Base-by-base conservation (phyloP, 2,329 filamentous ascomycete species). In the Diaporthe sp. region DNA sequence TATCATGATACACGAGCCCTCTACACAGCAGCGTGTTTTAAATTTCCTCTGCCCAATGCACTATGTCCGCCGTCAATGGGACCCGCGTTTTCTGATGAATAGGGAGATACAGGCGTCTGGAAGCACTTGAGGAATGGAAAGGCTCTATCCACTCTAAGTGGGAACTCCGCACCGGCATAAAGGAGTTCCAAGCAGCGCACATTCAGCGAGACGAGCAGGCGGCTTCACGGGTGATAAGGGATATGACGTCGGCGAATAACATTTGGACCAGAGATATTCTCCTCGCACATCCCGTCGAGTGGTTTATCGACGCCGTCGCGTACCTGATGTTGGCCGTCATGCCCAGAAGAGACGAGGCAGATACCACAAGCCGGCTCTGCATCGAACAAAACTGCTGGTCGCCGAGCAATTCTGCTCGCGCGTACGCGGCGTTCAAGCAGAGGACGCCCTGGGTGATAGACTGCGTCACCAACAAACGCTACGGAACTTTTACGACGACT, bases 141-240 rank as follows among this genome's bases (percentile, higher is more conserved):
- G 7, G 1, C 4, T 54, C 64, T 12, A 28, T 68, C 13, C 64
- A 68, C 33, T 13, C 15, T 9, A 17, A 28, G 9, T 0, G 2
- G 4, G 22, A 13, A 0, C 1, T 54, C 17, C 64, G 64, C 7
- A 54, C 6, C 47, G 47, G n/a, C 9, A 50, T 68, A 40, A 19
- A 38, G n/a, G 12, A 68, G 47, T 68, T 68, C 47, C 45, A 35
- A 22, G 30, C 10, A 30, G 47, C 64, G n/a, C n/a, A 68, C 64
- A 28, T 54, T 6, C 47, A 54, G n/a, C 64, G 64, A n/a, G 64
- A 68, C 47, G 64, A 68, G 15, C 13, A 17, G n/a, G 9, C 47
- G 3, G 64, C 64, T 30, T n/a, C 38, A 30, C 1, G 1, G 5
- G 2, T 5, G 2, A 0, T 67, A 5, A 28, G 33, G 5, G 3